Evolutionary conservation across 2,329 filamentous ascomycete genomes (phyloP), one percentile per base, ranked within the genome.

Genomic region (Hymenoscyphus albidus): DNA sequence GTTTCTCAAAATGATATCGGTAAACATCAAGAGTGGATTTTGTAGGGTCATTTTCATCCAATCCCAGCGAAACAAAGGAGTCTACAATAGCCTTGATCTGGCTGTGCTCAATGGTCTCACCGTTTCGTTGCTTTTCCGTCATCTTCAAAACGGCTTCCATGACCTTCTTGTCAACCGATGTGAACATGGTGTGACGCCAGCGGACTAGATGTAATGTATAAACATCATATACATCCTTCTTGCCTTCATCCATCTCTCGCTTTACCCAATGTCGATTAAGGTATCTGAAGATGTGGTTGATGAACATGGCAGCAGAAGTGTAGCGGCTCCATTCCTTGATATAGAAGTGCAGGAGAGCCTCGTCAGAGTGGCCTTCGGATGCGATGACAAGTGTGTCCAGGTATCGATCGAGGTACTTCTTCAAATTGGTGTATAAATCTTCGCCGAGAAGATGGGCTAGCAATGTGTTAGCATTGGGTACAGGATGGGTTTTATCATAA

Each of bases 241-340:
- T 98, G 40, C 95, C 95, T 77, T 99, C 95, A 69, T 99, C 95
- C 80, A 99, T 97, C 79, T 99, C 95, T 38, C 95, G 85, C 83
- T 97, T 99, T 1, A 99, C 95, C 95, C 96, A 99, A 79, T 99
- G 95, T 38, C 95, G 87, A 75, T 99, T 99, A 32, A 99, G 86
- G 75, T 99, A 99, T 62, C 90, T 84, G 82, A 99, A 99, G 7
- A 99, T 81, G 76, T 99, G 94, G 78, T 99, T 96, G 76, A 97
- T 95, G 79, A 96, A 99, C 78, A 96, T 96, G 65, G 93, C 95
- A 0, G 95, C 94, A 14, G 91, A 92, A 1, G 95, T 99, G 79
- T 97, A 99, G 67, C 95, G 87, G 70, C 90, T 88, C 95, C 95
- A 99, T 82, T 99, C 93, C 75, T 90, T 88, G 77, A 98, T 99